A percentile compares a stretch with the other conserved stretches of the same genome.
Conservation (phyloP, 2,329 filamentous ascomycete species). For the Tolypocladium nubicola region DNA sequence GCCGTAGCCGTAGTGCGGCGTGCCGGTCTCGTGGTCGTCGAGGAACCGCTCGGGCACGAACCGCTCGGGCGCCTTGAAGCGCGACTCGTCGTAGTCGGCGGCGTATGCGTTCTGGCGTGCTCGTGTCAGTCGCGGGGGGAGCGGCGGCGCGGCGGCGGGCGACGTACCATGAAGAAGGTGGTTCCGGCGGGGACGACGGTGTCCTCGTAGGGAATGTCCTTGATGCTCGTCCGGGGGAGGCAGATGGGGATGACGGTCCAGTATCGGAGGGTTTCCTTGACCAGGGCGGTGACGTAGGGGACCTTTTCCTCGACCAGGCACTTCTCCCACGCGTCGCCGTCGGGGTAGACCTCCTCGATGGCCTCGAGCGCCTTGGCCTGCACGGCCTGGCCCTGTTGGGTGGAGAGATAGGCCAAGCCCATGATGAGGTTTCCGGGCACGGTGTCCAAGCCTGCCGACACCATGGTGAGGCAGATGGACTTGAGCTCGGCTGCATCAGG, state of each 20-base stretch:
- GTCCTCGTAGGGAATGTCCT: slow-evolving; percentile 59
- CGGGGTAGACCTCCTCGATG: slow-evolving; percentile 60
- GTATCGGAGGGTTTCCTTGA: slow-evolving; percentile 69
- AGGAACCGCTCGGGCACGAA: slow-evolving; percentile 67
- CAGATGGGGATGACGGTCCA: slow-evolving; percentile 75
- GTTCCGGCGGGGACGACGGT: slow-evolving; percentile 62
- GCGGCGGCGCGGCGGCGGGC: not conserved
- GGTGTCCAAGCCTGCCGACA: slow-evolving; percentile 72
- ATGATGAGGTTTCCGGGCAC: slow-evolving; percentile 72
- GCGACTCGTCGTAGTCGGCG: slow-evolving; percentile 58
- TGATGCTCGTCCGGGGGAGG: slow-evolving; percentile 61
- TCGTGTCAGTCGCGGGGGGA: not conserved
- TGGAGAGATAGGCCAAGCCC: slow-evolving; percentile 68
- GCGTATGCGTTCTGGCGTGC: slow-evolving; percentile 54
- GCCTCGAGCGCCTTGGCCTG: slow-evolving; percentile 60
- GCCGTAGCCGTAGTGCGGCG: slow-evolving; percentile 52
- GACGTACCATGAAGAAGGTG: slow-evolving; percentile 62
- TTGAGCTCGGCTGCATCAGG: slow-evolving; percentile 54
- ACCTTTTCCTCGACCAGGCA: slow-evolving; percentile 66
- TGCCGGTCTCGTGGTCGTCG: slow-evolving; percentile 40
- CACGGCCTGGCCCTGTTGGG: slow-evolving; percentile 54
- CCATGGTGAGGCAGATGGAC: slow-evolving; percentile 74
- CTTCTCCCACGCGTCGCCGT: slow-evolving; percentile 65
- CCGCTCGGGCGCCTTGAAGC: slow-evolving; percentile 51
- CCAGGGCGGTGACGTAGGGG: slow-evolving; percentile 65